Conservation (phyloP, 2,329 filamentous ascomycete genomes). For the Gnomoniopsis smithogilvyi region DNA sequence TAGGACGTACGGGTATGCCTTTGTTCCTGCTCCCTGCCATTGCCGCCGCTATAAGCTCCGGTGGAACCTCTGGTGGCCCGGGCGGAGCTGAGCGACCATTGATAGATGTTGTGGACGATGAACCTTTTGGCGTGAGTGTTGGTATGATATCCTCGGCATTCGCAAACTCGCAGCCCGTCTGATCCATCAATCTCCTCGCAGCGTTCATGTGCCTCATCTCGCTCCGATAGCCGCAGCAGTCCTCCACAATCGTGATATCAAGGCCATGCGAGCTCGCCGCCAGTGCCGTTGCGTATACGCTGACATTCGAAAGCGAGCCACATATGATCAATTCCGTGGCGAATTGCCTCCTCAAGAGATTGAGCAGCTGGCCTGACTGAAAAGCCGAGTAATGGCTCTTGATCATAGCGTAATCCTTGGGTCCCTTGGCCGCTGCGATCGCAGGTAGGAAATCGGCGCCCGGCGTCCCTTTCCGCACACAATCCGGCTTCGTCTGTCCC, state of each 20-base stretch:
- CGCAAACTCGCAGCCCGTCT: conserved; percentile 69
- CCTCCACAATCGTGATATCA: conserved; percentile 79
- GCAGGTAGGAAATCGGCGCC: conserved; percentile 43
- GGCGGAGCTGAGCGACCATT: conserved; percentile 21
- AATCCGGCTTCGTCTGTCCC: conserved; percentile 30
- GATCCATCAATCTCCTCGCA: conserved; percentile 66
- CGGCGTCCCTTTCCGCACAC: conserved; percentile 40
- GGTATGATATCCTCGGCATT: conserved; percentile 56
- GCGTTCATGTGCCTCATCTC: conserved; percentile 67
- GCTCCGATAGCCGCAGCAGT: conserved; percentile 81
- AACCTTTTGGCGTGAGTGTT: conserved; percentile 11
- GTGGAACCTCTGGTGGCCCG: conserved; percentile 6
- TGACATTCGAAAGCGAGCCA: conserved; percentile 81
- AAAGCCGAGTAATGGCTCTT: conserved; percentile 92
- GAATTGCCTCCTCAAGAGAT: conserved; percentile 77
- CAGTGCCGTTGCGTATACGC: conserved; percentile 85
- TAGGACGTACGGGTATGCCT: conserved; percentile 19
- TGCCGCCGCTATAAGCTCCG: conserved; percentile 15
- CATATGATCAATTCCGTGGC: conserved; percentile 88
- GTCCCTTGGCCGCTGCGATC: conserved; percentile 42
- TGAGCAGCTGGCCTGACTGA: conserved; percentile 67
- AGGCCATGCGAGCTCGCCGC: conserved; percentile 88
- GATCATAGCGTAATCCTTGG: conserved; percentile 47
- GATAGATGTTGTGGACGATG: conserved; percentile 15
- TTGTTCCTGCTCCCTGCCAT: conserved; percentile 13